Percentiles rank a stretch among this genome's conserved stretches.
Evolutionary conservation across 441 rosid genomes (phyloP).

Genomic region (Jatropha podagrica): DNA sequence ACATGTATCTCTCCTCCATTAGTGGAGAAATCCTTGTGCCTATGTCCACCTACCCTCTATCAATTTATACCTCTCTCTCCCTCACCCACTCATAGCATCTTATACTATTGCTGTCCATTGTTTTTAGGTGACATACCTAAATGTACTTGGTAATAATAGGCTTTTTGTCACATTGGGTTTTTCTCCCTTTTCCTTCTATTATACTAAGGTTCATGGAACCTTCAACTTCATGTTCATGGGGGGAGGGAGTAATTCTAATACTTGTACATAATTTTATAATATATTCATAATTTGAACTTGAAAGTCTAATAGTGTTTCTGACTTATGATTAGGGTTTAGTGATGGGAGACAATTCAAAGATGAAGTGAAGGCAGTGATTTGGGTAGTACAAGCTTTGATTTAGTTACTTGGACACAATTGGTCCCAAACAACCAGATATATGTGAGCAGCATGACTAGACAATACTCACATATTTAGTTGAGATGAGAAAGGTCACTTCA

Average conservation of each 20-base stretch:
- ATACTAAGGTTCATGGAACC: no score
- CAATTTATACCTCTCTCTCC: constrained; percentile 15
- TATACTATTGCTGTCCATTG: neutral
- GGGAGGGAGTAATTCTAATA: no score
- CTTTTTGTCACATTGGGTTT: no score
- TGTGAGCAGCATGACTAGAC: constrained; percentile 25
- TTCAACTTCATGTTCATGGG: no score
- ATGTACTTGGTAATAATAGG: neutral
- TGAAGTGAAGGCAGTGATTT: constrained; percentile 17
- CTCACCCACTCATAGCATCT: no score
- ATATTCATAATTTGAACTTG: no score
- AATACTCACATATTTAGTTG: constrained; percentile 28
- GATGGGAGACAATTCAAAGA: constrained; percentile 11
- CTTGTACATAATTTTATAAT: no score
- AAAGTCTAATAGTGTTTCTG: no score
- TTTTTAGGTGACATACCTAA: neutral
- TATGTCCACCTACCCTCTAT: constrained; percentile 34
- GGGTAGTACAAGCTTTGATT: constrained; percentile 19
- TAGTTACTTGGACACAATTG: constrained; percentile 18
- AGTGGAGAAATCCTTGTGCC: constrained; percentile 58
- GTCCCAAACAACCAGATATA: constrained; percentile 28
- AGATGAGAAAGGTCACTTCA: constrained; percentile 34
- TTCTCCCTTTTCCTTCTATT: neutral
- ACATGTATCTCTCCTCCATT: constrained; percentile 58
- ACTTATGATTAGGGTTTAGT: neutral